Percentiles rank a stretch among this genome's conserved stretches.
These are phyloP conservation scores for Ceratobasidium sp. DNA, from an alignment of 1,284 basidiomycete species.

Conservation along the genomic window DNA sequence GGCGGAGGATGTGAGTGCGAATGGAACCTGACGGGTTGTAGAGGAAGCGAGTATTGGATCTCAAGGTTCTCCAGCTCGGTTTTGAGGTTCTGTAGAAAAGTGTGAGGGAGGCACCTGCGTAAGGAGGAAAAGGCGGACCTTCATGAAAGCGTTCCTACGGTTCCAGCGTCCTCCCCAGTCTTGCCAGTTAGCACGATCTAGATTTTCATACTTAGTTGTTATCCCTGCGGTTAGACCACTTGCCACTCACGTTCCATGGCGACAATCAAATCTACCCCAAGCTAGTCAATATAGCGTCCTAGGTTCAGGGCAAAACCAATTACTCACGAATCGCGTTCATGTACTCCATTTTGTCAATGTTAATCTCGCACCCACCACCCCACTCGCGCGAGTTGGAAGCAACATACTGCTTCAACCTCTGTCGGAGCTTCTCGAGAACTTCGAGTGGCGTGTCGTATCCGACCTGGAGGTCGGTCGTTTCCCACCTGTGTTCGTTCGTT, in stretches of 20 bases:
- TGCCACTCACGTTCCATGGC: constrained; percentile 73
- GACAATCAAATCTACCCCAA: constrained; percentile 57
- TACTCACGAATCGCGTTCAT: constrained; percentile 64
- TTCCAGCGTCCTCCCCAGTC: constrained; percentile 77
- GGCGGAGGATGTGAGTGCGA: constrained; percentile 38
- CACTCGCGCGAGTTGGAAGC: constrained; percentile 74
- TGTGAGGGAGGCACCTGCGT: background rate
- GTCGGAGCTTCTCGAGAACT: constrained; percentile 68
- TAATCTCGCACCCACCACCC: constrained; percentile 46
- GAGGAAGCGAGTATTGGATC: constrained; percentile 69
- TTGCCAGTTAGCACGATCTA: constrained; percentile 83
- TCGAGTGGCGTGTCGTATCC: constrained; percentile 72
- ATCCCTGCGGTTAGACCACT: constrained; percentile 4
- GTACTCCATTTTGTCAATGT: constrained; percentile 61
- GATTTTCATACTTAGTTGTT: background rate
- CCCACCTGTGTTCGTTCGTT: constrained; percentile 64
- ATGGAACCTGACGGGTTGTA: constrained; percentile 70
- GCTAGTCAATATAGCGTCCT: background rate
- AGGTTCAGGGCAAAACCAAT: background rate
- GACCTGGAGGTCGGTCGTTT: constrained; percentile 69
- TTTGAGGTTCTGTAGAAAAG: constrained; percentile 64
- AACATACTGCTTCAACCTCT: constrained; percentile 66
- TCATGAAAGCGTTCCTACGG: constrained; percentile 43
- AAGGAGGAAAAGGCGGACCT: constrained; percentile 29
- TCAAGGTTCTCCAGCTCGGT: constrained; percentile 72